Percentiles rank a stretch among this genome's conserved stretches.
Conservation (phyloP, 345 rosid genomes). For the Hevea brasiliensis region DNA sequence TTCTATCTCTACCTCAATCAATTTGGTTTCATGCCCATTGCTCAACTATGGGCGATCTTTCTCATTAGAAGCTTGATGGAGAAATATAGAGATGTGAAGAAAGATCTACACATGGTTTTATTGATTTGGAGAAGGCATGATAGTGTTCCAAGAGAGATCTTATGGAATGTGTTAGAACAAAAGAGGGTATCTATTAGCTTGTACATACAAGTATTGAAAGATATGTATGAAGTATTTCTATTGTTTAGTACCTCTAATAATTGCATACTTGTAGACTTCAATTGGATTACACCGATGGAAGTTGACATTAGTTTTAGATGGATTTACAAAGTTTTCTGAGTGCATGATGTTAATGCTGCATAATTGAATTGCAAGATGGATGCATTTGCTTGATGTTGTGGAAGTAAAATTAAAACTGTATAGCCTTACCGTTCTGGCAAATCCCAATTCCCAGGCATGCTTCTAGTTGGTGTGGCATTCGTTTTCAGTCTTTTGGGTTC, state of each 20-base stretch:
- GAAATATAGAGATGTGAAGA: constrained; percentile 47
- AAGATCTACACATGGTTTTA: no score
- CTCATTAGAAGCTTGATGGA: no score
- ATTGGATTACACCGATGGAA: constrained; percentile 8
- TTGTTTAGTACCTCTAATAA: constrained; percentile 40
- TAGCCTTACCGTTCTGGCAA: neutral
- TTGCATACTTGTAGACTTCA: constrained; percentile 31
- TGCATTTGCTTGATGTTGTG: neutral
- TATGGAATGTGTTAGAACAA: no score
- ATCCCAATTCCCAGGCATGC: no score
- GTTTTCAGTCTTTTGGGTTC: no score
- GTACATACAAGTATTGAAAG: constrained; percentile 12
- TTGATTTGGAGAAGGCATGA: no score
- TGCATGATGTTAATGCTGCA: constrained; percentile 2
- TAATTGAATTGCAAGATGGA: no score
- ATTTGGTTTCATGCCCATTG: no score
- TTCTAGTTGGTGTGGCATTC: no score
- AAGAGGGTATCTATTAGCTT: constrained; percentile 35
- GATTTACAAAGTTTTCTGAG: constrained; percentile 3
- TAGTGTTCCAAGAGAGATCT: no score
- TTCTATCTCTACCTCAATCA: neutral
- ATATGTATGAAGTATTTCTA: neutral
- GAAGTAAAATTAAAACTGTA: neutral
- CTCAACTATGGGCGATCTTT: no score
- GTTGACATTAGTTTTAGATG: neutral